Percentiles rank a stretch among this genome's conserved stretches.
These are phyloP conservation scores for Verticillium tricorpus DNA, from an alignment of 2,329 filamentous ascomycete species.

Conservation along the genomic window DNA sequence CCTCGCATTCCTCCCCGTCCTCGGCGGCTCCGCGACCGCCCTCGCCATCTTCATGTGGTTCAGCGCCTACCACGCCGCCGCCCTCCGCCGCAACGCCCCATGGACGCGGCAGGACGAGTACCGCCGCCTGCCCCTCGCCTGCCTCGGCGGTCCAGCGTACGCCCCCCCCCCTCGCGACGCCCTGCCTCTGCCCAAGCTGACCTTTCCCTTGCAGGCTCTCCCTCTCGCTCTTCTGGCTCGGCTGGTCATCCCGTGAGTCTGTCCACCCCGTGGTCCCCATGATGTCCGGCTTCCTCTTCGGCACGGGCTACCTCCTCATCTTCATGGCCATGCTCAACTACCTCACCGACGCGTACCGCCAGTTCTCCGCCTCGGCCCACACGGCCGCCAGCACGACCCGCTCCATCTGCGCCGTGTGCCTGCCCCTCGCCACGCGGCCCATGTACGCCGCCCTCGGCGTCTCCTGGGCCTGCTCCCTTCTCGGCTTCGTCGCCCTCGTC, in stretches of 20 bases:
- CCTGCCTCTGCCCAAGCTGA: constrained; percentile 14
- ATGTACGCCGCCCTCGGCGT: constrained; percentile 47
- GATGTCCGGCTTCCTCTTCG: constrained; percentile 57
- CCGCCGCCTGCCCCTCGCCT: constrained; percentile 37
- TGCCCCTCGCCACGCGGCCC: constrained; percentile 50
- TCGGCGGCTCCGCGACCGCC: constrained; percentile 17
- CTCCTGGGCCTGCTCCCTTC: constrained; percentile 45
- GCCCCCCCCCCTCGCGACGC: constrained; percentile 15
- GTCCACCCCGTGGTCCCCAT: constrained; percentile 53
- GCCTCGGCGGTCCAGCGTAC: constrained; percentile 58
- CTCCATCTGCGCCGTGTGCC: constrained; percentile 26
- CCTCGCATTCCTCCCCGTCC: constrained; percentile 58
- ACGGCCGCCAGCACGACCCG: constrained; percentile 14
- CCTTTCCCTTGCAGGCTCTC: constrained; percentile 17
- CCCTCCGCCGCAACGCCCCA: constrained; percentile 17
- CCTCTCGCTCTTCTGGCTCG: constrained; percentile 56
- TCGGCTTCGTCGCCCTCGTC: constrained; percentile 43
- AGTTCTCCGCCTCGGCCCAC: constrained; percentile 27
- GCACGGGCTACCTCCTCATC: constrained; percentile 56
- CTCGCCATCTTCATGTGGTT: constrained; percentile 19
- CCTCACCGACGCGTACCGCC: constrained; percentile 53
- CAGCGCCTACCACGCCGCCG: constrained; percentile 21
- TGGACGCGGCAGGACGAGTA: constrained; percentile 26
- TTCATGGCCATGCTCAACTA: constrained; percentile 64
- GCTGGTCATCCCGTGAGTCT: constrained; percentile 46